These are phyloP conservation scores for Arachis stenosperma DNA, from an alignment of 306 rosid genomes.

Conservation along the genomic window DNA sequence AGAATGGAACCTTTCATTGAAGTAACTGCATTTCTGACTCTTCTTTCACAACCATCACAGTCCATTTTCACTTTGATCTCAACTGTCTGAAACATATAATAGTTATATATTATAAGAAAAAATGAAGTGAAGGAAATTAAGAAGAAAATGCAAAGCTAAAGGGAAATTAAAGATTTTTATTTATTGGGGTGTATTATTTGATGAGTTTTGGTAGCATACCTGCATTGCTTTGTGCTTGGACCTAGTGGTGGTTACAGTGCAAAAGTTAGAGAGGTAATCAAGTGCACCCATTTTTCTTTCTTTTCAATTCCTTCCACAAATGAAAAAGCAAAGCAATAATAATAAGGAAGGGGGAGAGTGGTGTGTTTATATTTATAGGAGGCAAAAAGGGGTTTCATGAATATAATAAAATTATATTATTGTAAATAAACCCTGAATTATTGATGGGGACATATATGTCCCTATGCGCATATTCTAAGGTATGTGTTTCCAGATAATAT, in stretches of 20 bases:
- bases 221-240: constrained; percentile 82
- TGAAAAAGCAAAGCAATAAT: constrained; percentile 17
- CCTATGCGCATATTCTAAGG: constrained; percentile 28
- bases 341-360: constrained; percentile 29
- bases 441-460: constrained; percentile 34
- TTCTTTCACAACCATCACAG: constrained; percentile 92
- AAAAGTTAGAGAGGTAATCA: constrained; percentile 78
- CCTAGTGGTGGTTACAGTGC: constrained; percentile 60
- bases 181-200: neutral
- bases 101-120: no score
- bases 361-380: constrained; percentile 46
- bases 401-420: constrained; percentile 9
- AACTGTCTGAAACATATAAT: constrained; percentile 58
- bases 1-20: constrained; percentile 59
- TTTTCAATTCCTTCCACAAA: constrained; percentile 10
- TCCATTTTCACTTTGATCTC: constrained; percentile 86
- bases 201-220: constrained; percentile 55
- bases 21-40: constrained; percentile 69
- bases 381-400: neutral
- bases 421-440: constrained; percentile 1
- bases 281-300: constrained; percentile 74
- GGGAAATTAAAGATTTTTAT: no score
- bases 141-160: neutral
- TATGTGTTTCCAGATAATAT: constrained; percentile 16
- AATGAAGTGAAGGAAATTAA: neutral